Evolutionary conservation across 2,329 filamentous ascomycete genomes (phyloP).

Genomic region (Aaosphaeria pasadenensis): DNA sequence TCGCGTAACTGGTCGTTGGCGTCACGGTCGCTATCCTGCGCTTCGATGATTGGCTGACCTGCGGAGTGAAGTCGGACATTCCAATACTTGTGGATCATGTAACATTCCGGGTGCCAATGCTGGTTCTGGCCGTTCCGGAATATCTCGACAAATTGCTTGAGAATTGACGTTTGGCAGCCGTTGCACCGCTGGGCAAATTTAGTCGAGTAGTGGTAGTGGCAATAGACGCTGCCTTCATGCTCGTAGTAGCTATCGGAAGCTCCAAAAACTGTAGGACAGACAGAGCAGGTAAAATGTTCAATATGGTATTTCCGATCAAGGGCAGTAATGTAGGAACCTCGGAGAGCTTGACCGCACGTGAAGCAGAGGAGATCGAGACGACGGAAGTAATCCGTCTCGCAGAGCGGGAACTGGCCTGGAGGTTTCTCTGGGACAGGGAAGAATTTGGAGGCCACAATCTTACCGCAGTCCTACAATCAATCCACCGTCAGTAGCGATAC

Average conservation of each 20-base stretch:
- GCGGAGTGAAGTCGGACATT: constrained; percentile 74
- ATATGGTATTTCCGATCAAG: constrained; percentile 96
- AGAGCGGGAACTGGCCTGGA: constrained; percentile 87
- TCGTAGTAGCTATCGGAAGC: constrained; percentile 99
- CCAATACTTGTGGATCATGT: constrained; percentile 99
- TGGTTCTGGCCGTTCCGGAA: constrained; percentile 97
- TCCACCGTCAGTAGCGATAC: constrained; percentile 2
- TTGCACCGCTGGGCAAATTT: constrained; percentile 95
- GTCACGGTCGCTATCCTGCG: constrained; percentile 45
- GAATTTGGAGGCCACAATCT: constrained; percentile 98
- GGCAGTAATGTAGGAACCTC: constrained; percentile 96
- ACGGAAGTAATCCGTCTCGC: constrained; percentile 95
- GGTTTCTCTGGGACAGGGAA: constrained; percentile 93
- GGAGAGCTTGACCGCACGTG: constrained; percentile 86
- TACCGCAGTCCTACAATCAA: constrained; percentile 75
- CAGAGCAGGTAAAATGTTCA: constrained; percentile 96
- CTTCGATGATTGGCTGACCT: constrained; percentile 37
- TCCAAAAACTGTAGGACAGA: constrained; percentile 96
- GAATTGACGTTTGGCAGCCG: constrained; percentile 92
- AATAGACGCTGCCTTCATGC: constrained; percentile 93
- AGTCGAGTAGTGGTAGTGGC: constrained; percentile 98
- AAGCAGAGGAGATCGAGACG: constrained; percentile 87
- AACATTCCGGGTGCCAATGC: constrained; percentile 99
- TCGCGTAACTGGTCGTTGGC: constrained; percentile 69
- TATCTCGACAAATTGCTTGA: constrained; percentile 99